Evolutionary conservation across 2,329 filamentous ascomycete species (phyloP), one percentile per base, ranked within the genome.

Genomic region (Pseudogymnoascus sp.): DNA sequence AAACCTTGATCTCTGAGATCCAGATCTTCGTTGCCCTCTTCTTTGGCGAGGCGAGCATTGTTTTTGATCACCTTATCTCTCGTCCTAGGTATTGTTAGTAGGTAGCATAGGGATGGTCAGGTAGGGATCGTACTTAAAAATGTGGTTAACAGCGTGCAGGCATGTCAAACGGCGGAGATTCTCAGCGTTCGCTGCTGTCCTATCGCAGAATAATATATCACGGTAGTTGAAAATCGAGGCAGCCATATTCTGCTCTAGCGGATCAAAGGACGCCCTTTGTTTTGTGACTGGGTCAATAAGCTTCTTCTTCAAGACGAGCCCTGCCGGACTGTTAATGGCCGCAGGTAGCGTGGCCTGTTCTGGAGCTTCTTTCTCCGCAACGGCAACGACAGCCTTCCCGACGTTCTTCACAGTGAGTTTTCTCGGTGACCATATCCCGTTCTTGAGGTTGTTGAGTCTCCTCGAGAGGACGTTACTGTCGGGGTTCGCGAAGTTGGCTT

Each of bases 1-100:
- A 96, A 99, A 0, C 94, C 94, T 73, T 99, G 94, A 66, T 99
- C 94, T 64, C 91, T 84, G 15, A 91, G 77, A 65, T 96, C 90
- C 3, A 88, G 75, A 35, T 89, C 85, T 13, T 80, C 75, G 35
- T 79, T 79, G 8, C 81, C 80, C 3, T 82, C 79, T 59, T 87
- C 83, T 66, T 85, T 85, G 8, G 86, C 78, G 9, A 95, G 74
- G 64, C 85, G 89, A 59, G 88, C 83, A 69, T 92, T 97, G 74
- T 97, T 95, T 73, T 96, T 97, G 62, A 97, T 82, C 0, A 97
- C 88, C 28, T 85, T 83, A 69, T 97, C 92, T 65, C 94, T 85
- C 1, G 92, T 96, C 72, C 82, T 85, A 57, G 15, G 1, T 10
- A 19, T 9, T 8, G 39, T 70, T 62, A 67, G 63, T 45, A 33